Conservation (phyloP, 805 yeast genomes). For the Yueomyces sinensis region DNA sequence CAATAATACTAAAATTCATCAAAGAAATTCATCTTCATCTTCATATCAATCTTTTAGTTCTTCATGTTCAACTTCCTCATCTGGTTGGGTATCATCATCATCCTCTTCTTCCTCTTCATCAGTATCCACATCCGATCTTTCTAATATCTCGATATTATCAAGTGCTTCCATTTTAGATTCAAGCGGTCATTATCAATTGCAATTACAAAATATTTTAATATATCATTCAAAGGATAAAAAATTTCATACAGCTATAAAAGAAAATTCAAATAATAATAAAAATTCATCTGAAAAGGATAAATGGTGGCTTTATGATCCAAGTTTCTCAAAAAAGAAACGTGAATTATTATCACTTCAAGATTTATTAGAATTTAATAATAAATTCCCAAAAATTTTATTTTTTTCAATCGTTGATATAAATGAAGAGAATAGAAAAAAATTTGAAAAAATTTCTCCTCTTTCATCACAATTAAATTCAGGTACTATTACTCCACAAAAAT, state of each 20-base stretch:
- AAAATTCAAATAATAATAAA: slow-evolving; percentile 15
- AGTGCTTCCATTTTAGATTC: slow-evolving; percentile 19
- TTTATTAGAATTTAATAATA: slow-evolving; percentile 6
- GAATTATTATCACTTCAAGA: slow-evolving; percentile 9
- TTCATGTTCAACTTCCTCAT: too few species aligned
- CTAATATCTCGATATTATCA: slow-evolving; percentile 18
- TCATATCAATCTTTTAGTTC: too few species aligned
- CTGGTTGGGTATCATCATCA: too few species aligned
- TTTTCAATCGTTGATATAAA: slow-evolving; percentile 10
- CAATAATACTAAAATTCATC: too few species aligned
- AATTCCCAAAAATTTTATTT: slow-evolving; percentile 8
- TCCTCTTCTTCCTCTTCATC: too few species aligned
- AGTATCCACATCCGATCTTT: slow-evolving; percentile 4
- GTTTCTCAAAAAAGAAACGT: slow-evolving; percentile 25
- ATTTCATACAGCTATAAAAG: slow-evolving; percentile 22
- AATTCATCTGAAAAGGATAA: slow-evolving; percentile 25
- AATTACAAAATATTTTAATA: slow-evolving; percentile 22
- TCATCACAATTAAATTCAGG: neutral
- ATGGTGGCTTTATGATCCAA: slow-evolving; percentile 29
- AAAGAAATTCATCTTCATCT: too few species aligned
- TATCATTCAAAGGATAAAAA: slow-evolving; percentile 14
- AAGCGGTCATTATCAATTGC: slow-evolving; percentile 21
- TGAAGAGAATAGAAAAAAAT: too few species aligned
- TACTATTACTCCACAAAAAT: too few species aligned
- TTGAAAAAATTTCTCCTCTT: neutral